Percentiles rank a stretch among this genome's conserved stretches.
These are phyloP conservation scores for Nannizziopsis arthrosporioides DNA, from an alignment of 2,329 filamentous ascomycete species.

Conservation along the genomic window DNA sequence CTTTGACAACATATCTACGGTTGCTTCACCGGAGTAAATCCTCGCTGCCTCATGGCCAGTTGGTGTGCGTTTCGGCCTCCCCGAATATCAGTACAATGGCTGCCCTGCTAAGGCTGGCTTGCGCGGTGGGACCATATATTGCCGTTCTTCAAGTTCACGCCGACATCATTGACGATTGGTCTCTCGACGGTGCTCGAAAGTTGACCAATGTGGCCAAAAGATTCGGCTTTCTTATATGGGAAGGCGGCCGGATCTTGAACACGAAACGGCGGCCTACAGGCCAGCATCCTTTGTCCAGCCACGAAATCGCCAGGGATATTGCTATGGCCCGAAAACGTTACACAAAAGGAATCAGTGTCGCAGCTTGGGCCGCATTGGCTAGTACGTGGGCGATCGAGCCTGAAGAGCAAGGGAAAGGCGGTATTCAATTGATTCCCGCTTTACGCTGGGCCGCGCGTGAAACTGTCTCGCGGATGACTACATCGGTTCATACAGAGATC, in stretches of 20 bases:
- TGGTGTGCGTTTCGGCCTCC: slow-evolving; percentile 40
- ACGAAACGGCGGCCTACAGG: slow-evolving; percentile 25
- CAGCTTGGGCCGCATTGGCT: slow-evolving; percentile 30
- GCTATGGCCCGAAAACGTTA: slow-evolving; percentile 30
- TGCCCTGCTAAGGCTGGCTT: slow-evolving; percentile 44
- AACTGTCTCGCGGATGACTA: slow-evolving; percentile 28
- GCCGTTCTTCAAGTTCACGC: slow-evolving; percentile 51
- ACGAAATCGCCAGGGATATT: slow-evolving; percentile 24
- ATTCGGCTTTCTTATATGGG: slow-evolving; percentile 32
- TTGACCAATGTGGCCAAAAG: slow-evolving; percentile 27
- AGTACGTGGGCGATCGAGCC: slow-evolving; percentile 31
- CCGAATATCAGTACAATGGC: slow-evolving; percentile 47
- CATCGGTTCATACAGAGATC: slow-evolving; percentile 33
- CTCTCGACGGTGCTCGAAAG: slow-evolving; percentile 40
- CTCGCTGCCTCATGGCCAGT: slow-evolving; percentile 28
- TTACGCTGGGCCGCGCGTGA: slow-evolving; percentile 33
- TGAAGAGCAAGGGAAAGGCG: slow-evolving; percentile 28
- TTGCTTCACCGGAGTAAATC: slow-evolving; percentile 25
- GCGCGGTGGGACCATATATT: slow-evolving; percentile 49
- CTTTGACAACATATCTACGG: slow-evolving; percentile 29
- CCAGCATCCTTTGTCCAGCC: slow-evolving; percentile 21
- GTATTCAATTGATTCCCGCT: slow-evolving; percentile 33
- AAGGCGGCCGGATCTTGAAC: slow-evolving; percentile 31
- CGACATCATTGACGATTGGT: slow-evolving; percentile 52
- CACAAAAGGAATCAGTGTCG: slow-evolving; percentile 29